Evolutionary conservation across 2,329 filamentous ascomycete genomes (phyloP).

Genomic region (Trichoderma sp.): DNA sequence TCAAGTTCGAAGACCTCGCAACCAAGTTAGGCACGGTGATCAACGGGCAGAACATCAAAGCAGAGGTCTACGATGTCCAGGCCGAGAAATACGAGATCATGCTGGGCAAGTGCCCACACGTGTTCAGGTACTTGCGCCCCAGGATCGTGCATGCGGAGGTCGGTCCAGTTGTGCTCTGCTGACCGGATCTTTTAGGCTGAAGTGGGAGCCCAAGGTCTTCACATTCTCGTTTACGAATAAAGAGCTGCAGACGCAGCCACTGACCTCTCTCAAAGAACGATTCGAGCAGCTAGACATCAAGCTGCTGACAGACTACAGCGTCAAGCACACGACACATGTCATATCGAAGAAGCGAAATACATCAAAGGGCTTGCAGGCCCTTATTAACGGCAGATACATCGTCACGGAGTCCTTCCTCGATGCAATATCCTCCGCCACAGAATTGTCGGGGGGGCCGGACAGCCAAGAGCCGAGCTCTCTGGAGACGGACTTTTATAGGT

Average conservation of each 20-base stretch:
- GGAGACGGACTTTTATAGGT: constrained; percentile 75
- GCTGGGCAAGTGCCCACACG: constrained; percentile 69
- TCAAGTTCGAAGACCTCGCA: constrained; percentile 76
- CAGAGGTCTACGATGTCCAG: constrained; percentile 59
- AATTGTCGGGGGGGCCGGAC: constrained; percentile 50
- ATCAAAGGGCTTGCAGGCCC: constrained; percentile 79
- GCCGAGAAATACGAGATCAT: constrained; percentile 61
- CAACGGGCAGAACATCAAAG: constrained; percentile 71
- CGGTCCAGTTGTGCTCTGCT: constrained; percentile 13
- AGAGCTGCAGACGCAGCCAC: constrained; percentile 65
- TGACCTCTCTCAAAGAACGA: constrained; percentile 61
- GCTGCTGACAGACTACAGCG: constrained; percentile 71
- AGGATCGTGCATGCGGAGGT: background rate
- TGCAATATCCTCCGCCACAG: constrained; percentile 65
- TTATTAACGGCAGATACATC: constrained; percentile 79
- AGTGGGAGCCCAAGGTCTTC: constrained; percentile 79
- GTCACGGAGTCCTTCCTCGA: constrained; percentile 75
- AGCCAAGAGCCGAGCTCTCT: constrained; percentile 58
- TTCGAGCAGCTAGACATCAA: constrained; percentile 91
- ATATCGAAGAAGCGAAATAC: constrained; percentile 89
- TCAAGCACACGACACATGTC: constrained; percentile 77
- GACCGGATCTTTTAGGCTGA: constrained; percentile 57
- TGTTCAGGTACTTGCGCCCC: constrained; percentile 55
- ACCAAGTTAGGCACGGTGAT: constrained; percentile 83
- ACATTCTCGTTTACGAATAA: constrained; percentile 75